Percentiles rank a stretch among this genome's conserved stretches.
These are phyloP conservation scores for Phialophora tarda DNA, from an alignment of 2,329 filamentous ascomycete species.

Conservation along the genomic window DNA sequence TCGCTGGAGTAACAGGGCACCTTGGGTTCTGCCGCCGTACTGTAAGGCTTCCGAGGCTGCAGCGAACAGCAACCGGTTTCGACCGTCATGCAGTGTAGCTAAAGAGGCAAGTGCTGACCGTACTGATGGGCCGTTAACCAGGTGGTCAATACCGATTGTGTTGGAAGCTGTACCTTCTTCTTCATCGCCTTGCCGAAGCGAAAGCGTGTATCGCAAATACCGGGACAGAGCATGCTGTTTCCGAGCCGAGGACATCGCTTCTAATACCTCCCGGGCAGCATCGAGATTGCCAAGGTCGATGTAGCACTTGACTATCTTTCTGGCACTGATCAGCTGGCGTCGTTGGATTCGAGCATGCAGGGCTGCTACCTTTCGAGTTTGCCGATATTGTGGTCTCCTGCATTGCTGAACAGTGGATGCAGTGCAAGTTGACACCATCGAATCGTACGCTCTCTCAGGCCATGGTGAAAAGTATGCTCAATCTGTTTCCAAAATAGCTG, in stretches of 20 bases:
- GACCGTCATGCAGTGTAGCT: slow-evolving; percentile 41
- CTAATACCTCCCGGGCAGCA: slow-evolving; percentile 61
- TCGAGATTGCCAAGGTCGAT: slow-evolving; percentile 63
- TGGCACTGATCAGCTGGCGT: slow-evolving; percentile 48
- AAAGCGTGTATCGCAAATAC: slow-evolving; percentile 77
- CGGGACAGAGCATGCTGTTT: slow-evolving; percentile 58
- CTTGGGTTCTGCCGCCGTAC: slow-evolving; percentile 65
- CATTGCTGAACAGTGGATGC: slow-evolving; percentile 68
- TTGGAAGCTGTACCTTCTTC: slow-evolving; percentile 15
- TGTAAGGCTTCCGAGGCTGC: slow-evolving; percentile 79
- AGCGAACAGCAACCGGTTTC: slow-evolving; percentile 73
- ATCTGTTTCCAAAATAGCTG: slow-evolving; percentile 82
- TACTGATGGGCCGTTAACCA: slow-evolving; percentile 14
- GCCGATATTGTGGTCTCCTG: slow-evolving; percentile 68
- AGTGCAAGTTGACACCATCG: slow-evolving; percentile 75
- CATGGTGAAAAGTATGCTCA: slow-evolving; percentile 63
- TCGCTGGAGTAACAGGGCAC: slow-evolving; percentile 63
- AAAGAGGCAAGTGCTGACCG: slow-evolving; percentile 28
- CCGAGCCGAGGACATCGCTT: slow-evolving; percentile 63
- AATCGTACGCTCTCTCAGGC: slow-evolving; percentile 62
- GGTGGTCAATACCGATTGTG: neutral
- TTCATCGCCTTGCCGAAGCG: slow-evolving; percentile 63
- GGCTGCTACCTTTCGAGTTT: slow-evolving; percentile 65
- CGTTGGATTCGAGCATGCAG: neutral
- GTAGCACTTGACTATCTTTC: slow-evolving; percentile 75